A percentile compares a stretch with the other conserved stretches of the same genome.
These are phyloP conservation scores for Colletotrichum brevisporum DNA, from an alignment of 2,329 filamentous ascomycete species.

Conservation along the genomic window DNA sequence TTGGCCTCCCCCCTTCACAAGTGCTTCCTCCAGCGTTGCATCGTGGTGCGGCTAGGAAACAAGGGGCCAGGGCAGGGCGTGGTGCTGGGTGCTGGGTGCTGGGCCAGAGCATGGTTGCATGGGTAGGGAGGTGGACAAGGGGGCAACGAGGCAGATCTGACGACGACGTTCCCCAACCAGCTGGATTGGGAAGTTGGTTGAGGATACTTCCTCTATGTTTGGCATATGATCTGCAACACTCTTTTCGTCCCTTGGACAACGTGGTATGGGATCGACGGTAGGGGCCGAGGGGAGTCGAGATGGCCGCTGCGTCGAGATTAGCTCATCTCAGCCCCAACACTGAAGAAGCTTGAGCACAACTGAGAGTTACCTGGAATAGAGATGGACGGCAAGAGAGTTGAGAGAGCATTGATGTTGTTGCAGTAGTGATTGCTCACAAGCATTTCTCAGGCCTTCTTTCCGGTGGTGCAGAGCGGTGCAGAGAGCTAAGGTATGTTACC, in stretches of 20 bases:
- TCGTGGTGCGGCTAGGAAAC: neutral
- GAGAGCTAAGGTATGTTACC: too few species aligned
- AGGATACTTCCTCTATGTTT: too few species aligned
- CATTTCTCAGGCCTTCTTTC: too few species aligned
- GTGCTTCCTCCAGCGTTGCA: constrained; percentile 14
- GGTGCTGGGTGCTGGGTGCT: neutral
- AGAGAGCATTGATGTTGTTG: neutral
- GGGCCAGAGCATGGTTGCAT: neutral
- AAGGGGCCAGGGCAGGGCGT: neutral
- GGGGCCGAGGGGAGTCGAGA: neutral
- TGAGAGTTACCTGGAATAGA: neutral
- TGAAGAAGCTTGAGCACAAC: neutral
- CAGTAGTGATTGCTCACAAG: neutral
- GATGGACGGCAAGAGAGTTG: too few species aligned
- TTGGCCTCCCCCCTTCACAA: neutral
- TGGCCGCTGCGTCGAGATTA: too few species aligned
- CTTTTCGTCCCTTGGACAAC: constrained; percentile 1
- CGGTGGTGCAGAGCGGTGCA: too few species aligned
- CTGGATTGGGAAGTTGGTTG: neutral
- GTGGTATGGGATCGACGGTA: constrained; percentile 1
- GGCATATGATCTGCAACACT: neutral
- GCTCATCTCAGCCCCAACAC: neutral
- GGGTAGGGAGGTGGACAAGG: neutral
- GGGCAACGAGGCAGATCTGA: neutral
- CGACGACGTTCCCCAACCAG: neutral